These are phyloP conservation scores for Spatholobus suberectus DNA, from an alignment of 306 rosid species.

Conservation along the genomic window DNA sequence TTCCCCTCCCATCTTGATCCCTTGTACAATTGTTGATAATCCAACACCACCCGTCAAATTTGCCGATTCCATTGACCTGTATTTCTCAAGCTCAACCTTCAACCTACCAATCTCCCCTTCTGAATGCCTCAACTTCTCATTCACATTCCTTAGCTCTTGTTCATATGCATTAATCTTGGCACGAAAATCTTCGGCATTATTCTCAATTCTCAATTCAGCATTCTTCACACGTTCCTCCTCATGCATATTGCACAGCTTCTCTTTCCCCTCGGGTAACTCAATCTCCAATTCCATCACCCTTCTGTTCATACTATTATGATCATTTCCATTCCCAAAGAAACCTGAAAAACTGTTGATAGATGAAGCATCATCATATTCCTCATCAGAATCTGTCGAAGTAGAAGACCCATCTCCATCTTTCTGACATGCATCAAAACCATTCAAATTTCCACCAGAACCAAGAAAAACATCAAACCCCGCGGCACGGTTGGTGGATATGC, in stretches of 20 bases:
- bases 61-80: conserved; percentile 31
- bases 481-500: conserved; percentile 66
- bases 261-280: conserved; percentile 73
- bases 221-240: conserved; percentile 58
- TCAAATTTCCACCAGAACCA: conserved; percentile 67
- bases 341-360: conserved; percentile 72
- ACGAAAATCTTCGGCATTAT: conserved; percentile 37
- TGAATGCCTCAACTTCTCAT: conserved; percentile 60
- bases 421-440: conserved; percentile 59
- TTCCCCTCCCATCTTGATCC: neutral
- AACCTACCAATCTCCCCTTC: conserved; percentile 58
- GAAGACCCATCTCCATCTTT: conserved; percentile 80
- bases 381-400: conserved; percentile 84
- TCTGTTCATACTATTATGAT: conserved; percentile 52
- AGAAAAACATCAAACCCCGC: conserved; percentile 94
- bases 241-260: conserved; percentile 52
- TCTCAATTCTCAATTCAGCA: conserved; percentile 47
- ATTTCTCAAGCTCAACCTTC: conserved; percentile 60
- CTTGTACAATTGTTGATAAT: neutral
- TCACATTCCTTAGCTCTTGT: conserved; percentile 64
- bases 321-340: conserved; percentile 53
- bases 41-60: conserved; percentile 11
- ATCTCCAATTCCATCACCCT: conserved; percentile 83
- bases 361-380: conserved; percentile 80
- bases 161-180: conserved; percentile 57